phyloP scores from a whole-genome alignment of 139 green algal genomes.

The Spirogloea muscicola region DNA sequence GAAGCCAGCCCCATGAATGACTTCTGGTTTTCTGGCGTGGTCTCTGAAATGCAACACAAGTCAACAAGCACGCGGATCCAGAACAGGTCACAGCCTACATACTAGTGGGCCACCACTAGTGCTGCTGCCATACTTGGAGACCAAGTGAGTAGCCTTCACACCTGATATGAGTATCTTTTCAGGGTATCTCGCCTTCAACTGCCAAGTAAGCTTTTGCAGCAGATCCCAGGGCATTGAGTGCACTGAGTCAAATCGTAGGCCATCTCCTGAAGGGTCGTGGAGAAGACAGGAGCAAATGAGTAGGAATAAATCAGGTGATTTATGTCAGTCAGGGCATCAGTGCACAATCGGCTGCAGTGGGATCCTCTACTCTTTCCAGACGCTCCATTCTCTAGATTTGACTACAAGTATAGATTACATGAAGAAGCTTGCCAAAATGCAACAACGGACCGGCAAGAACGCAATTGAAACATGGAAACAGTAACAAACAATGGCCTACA shows the following conservation, averaged over 20 bases:
- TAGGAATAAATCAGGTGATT: background rate
- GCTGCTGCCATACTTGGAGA: background rate
- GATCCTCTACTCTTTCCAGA: too few species aligned
- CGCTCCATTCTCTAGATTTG: too few species aligned
- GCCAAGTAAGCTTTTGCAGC: slow-evolving; percentile 53
- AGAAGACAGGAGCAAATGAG: too few species aligned
- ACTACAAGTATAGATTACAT: too few species aligned
- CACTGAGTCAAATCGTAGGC: slow-evolving; percentile 64
- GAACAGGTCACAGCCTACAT: background rate
- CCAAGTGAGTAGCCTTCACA: background rate
- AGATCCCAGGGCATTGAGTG: slow-evolving; percentile 61
- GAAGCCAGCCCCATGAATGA: slow-evolving; percentile 49
- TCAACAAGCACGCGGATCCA: background rate
- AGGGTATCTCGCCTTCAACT: slow-evolving; percentile 50
- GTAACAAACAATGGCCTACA: too few species aligned
- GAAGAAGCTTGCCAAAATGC: too few species aligned
- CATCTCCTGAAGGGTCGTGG: slow-evolving; percentile 57
- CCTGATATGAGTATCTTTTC: slow-evolving; percentile 57
- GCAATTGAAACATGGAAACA: too few species aligned
- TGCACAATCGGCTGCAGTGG: too few species aligned
- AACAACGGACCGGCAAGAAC: too few species aligned
- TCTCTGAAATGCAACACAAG: too few species aligned
- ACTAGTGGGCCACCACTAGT: background rate
- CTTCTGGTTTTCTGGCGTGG: slow-evolving; percentile 56
- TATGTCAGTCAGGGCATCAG: too few species aligned